Percentiles rank a stretch among this genome's conserved stretches.
Conservation (phyloP, 169 alveolate genomes). For the Cystoisospora suis region DNA sequence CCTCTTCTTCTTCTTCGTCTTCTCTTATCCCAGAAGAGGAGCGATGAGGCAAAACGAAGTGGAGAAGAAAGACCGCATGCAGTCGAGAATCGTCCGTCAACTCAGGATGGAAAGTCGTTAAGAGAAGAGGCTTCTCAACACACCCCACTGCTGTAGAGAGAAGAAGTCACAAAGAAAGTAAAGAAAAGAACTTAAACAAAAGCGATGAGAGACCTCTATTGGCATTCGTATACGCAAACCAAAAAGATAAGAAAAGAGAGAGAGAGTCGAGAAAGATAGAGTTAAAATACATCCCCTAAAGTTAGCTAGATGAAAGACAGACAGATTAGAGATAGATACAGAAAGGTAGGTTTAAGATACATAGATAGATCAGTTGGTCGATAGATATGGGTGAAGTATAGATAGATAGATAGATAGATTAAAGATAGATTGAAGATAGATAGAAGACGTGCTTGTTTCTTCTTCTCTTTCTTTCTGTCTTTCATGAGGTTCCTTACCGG, state of each 20-base stretch:
- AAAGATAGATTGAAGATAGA: too few species aligned
- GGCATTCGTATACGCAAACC: too few species aligned
- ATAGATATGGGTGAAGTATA: too few species aligned
- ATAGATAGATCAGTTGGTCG: too few species aligned
- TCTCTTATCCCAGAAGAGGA: neutral
- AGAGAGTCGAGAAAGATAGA: neutral
- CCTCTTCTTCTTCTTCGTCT: neutral
- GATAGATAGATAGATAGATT: too few species aligned
- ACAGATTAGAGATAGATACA: too few species aligned
- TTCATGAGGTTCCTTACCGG: slow-evolving; percentile 17
- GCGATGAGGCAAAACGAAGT: slow-evolving; percentile 4
- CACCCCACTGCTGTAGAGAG: neutral
- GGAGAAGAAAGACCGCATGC: neutral
- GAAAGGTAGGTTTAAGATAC: too few species aligned
- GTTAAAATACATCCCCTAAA: neutral
- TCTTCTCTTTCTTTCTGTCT: too few species aligned
- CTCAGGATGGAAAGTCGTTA: slow-evolving; percentile 25
- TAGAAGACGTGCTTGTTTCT: too few species aligned
- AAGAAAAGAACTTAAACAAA: too few species aligned
- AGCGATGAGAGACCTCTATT: too few species aligned
- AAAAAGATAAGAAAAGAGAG: too few species aligned
- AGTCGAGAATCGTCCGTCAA: slow-evolving; percentile 20
- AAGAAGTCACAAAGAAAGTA: neutral
- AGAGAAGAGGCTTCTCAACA: neutral
- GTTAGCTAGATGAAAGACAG: neutral